phyloP scores from a whole-genome alignment of 164 flowering plant genomes.

The Vitis riparia region DNA sequence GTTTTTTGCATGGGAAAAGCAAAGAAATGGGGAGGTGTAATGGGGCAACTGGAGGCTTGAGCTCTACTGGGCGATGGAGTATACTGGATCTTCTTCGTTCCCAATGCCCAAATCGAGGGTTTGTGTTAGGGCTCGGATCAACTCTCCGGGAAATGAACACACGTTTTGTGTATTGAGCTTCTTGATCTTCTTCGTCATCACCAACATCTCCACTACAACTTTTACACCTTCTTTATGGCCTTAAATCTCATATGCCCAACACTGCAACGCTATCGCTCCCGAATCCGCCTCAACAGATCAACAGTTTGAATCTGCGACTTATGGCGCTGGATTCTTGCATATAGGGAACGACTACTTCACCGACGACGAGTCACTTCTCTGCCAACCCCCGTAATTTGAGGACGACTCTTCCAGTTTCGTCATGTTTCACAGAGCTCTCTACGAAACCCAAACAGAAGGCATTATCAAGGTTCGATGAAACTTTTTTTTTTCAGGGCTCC shows the following conservation, averaged over 20 bases:
- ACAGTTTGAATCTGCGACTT: neutral
- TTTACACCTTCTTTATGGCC: neutral
- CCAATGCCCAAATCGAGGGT: conserved; percentile 9
- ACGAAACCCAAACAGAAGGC: neutral
- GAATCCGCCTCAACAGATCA: neutral
- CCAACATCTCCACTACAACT: neutral
- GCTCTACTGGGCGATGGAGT: conserved; percentile 10
- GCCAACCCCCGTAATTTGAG: neutral
- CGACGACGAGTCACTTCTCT: conserved; percentile 20
- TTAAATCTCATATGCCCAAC: conserved; percentile 10
- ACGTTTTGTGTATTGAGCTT: neutral
- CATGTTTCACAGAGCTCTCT: neutral
- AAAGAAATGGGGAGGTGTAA: too few relatives aligned
- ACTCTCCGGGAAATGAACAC: conserved; percentile 2
- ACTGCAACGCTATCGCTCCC: conserved; percentile 26
- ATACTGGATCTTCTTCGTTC: conserved; percentile 2
- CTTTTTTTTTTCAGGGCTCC: conserved; percentile 2
- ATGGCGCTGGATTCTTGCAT: neutral
- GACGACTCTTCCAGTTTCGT: neutral
- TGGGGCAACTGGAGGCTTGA: too few relatives aligned
- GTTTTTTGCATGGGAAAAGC: too few relatives aligned
- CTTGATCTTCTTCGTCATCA: conserved; percentile 10
- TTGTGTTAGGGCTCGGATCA: neutral
- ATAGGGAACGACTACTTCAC: conserved; percentile 16
- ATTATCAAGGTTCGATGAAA: conserved; percentile 7